These are phyloP conservation scores for Plasmodium fragile DNA, from an alignment of 169 alveolate species.

Conservation along the genomic window DNA sequence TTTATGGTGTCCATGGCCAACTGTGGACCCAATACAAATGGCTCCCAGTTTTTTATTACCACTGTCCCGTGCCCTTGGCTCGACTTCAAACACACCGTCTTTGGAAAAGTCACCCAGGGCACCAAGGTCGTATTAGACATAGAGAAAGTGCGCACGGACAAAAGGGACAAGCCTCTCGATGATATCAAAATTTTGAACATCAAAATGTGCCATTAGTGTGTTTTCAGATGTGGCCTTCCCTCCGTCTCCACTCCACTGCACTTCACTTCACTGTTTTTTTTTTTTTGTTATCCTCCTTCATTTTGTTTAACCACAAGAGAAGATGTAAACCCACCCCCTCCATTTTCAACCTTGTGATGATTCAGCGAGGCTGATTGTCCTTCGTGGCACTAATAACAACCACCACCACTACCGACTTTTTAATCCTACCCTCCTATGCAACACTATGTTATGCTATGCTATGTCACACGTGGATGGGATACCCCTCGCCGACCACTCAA, in stretches of 20 bases:
- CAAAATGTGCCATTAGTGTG: slow-evolving; percentile 47
- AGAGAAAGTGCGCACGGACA: slow-evolving; percentile 90
- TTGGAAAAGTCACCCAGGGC: slow-evolving; percentile 97
- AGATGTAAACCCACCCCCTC: background rate
- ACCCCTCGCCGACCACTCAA: background rate
- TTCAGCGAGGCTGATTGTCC: background rate
- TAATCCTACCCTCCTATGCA: background rate
- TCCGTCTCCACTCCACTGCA: background rate
- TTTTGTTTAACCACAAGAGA: background rate
- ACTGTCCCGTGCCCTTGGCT: slow-evolving; percentile 98
- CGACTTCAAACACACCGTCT: slow-evolving; percentile 98
- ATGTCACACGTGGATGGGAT: background rate
- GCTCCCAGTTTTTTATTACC: slow-evolving; percentile 98
- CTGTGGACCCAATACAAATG: slow-evolving; percentile 98
- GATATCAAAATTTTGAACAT: slow-evolving; percentile 83
- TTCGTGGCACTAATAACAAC: background rate
- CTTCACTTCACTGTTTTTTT: too few species aligned
- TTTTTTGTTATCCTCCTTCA: background rate
- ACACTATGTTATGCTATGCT: background rate
- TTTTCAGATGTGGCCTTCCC: background rate
- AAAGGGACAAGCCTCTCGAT: slow-evolving; percentile 84
- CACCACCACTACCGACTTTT: background rate
- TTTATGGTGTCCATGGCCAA: slow-evolving; percentile 99
- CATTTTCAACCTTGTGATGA: background rate
- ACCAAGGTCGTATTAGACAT: slow-evolving; percentile 94